phyloP scores from a whole-genome alignment of 1,284 basidiomycete species.

The Afroboletus lepidellus region DNA sequence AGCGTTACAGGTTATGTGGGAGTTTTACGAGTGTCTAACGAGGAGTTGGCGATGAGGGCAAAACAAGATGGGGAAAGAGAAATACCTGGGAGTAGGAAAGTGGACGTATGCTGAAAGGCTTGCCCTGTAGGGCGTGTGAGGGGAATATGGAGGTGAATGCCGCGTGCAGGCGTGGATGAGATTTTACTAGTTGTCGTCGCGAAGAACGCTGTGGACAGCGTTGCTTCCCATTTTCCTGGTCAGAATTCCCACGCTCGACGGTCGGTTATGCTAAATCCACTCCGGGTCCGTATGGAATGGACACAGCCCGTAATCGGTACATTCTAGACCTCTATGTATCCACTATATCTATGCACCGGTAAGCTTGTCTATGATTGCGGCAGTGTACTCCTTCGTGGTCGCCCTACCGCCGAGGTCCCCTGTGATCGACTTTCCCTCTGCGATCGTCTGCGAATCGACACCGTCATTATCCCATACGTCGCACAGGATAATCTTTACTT shows the following conservation, averaged over 20 bases:
- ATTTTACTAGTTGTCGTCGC: slow-evolving; percentile 45
- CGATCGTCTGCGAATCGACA: slow-evolving; percentile 70
- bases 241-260: slow-evolving; percentile 25
- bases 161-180: slow-evolving; percentile 54
- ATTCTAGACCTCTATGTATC: slow-evolving; percentile 4
- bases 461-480: slow-evolving; percentile 19
- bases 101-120: slow-evolving; percentile 52
- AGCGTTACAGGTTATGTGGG: slow-evolving; percentile 48
- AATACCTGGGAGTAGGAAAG: slow-evolving; percentile 52
- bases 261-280: slow-evolving; percentile 4
- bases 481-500: slow-evolving; percentile 35
- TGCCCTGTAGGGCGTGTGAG: slow-evolving; percentile 88
- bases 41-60: slow-evolving; percentile 8
- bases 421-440: slow-evolving; percentile 91
- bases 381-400: slow-evolving; percentile 84
- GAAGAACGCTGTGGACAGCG: slow-evolving; percentile 21
- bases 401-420: slow-evolving; percentile 92
- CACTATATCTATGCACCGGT: slow-evolving; percentile 34
- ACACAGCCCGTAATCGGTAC: slow-evolving; percentile 1
- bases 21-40: slow-evolving; percentile 50
- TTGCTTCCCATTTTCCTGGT: slow-evolving; percentile 23
- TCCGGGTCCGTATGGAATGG: slow-evolving; percentile 2
- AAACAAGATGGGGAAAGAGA: slow-evolving; percentile 2
- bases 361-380: slow-evolving; percentile 82
- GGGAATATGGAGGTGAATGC: slow-evolving; percentile 56